A percentile compares a stretch with the other conserved stretches of the same genome.
Conservation (phyloP, 1,284 basidiomycete species). For the Farysia itapuensis region DNA sequence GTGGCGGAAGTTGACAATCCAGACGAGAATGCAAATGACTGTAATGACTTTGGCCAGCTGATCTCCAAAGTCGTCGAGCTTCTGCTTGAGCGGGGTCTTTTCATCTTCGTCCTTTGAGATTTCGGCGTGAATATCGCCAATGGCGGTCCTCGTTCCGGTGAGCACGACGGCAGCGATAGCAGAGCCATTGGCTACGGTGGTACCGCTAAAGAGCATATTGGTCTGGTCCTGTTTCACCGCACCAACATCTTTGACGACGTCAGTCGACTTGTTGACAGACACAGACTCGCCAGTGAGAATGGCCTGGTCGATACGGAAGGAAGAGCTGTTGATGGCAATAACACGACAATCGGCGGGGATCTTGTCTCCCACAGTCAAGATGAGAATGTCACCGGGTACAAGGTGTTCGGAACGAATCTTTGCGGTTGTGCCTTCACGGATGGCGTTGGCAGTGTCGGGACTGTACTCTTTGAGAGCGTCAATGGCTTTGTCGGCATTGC, state of each 20-base stretch:
- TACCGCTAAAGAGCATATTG: slow-evolving; percentile 58
- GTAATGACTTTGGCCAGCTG: slow-evolving; percentile 56
- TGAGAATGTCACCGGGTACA: slow-evolving; percentile 57
- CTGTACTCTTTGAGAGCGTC: slow-evolving; percentile 57
- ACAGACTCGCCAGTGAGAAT: slow-evolving; percentile 58
- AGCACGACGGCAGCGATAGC: slow-evolving; percentile 51
- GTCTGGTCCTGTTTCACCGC: slow-evolving; percentile 60
- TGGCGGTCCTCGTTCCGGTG: slow-evolving; percentile 54
- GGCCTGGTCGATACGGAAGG: slow-evolving; percentile 57
- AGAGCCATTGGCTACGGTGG: slow-evolving; percentile 52
- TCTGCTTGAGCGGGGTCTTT: slow-evolving; percentile 58
- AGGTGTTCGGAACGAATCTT: slow-evolving; percentile 46
- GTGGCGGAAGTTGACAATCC: slow-evolving; percentile 58
- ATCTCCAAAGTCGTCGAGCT: slow-evolving; percentile 59
- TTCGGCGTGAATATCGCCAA: slow-evolving; percentile 56
- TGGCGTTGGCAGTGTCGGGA: slow-evolving; percentile 51
- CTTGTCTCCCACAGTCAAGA: slow-evolving; percentile 56
- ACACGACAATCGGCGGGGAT: slow-evolving; percentile 57
- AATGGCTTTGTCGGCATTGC: slow-evolving; percentile 58
- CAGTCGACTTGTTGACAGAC: slow-evolving; percentile 53
- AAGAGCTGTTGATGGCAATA: slow-evolving; percentile 49
- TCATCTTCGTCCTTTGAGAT: slow-evolving; percentile 54
- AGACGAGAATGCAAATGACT: slow-evolving; percentile 58
- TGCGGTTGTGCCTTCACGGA: slow-evolving; percentile 40
- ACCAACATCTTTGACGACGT: slow-evolving; percentile 34